Evolutionary conservation across 768 basidiomycete genomes (phyloP).

Genomic region (Lentinula boryana): DNA sequence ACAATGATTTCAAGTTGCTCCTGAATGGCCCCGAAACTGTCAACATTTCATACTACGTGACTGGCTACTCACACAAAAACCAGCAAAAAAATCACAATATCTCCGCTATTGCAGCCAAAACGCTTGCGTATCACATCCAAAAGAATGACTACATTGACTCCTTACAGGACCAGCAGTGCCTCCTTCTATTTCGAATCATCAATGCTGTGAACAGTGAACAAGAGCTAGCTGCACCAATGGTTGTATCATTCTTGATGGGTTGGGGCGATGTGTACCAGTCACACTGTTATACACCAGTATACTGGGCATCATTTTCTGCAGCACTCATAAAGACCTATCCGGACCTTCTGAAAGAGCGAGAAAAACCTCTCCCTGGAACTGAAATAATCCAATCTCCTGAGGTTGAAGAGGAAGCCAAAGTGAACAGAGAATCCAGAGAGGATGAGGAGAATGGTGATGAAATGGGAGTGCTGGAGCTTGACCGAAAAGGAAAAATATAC

Average conservation of each 20-base stretch:
- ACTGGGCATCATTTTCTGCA: constrained; percentile 3
- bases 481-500: constrained; percentile 6
- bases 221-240: constrained; percentile 31
- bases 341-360: not conserved
- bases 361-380: too few relatives aligned
- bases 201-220: constrained; percentile 18
- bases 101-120: constrained; percentile 29
- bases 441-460: not conserved
- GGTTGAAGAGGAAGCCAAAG: too few relatives aligned
- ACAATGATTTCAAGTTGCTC: constrained; percentile 35
- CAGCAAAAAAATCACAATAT: constrained; percentile 26
- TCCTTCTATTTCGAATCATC: constrained; percentile 25
- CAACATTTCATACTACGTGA: constrained; percentile 30
- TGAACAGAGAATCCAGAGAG: too few relatives aligned
- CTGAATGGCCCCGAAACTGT: constrained; percentile 25
- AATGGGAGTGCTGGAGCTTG: not conserved
- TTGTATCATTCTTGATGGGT: constrained; percentile 36
- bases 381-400: too few relatives aligned
- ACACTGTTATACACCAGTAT: constrained; percentile 28
- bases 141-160: constrained; percentile 1
- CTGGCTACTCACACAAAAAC: constrained; percentile 34
- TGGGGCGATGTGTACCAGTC: constrained; percentile 32
- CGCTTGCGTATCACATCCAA: constrained; percentile 13
- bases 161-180: constrained; percentile 19
- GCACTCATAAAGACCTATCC: not conserved